phyloP scores from a whole-genome alignment of 768 basidiomycete species.

The Symmetrospora coprosmae region DNA sequence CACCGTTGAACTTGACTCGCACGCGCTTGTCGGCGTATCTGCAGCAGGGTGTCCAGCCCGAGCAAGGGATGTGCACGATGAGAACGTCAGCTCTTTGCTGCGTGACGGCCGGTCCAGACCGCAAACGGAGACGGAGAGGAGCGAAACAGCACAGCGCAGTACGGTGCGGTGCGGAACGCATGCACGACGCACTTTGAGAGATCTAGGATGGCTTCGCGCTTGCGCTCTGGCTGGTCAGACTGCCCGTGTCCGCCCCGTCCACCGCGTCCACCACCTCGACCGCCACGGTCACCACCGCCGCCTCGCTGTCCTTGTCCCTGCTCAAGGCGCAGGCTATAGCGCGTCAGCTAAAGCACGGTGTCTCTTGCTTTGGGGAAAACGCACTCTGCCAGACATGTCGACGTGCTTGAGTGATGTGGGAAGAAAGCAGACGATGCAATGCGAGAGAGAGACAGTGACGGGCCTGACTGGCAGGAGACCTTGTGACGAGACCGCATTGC shows the following conservation, averaged over 20 bases:
- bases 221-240: background rate
- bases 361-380: too few relatives aligned
- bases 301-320: too few relatives aligned
- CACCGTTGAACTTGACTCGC: conserved; percentile 94
- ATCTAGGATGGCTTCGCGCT: conserved; percentile 22
- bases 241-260: conserved; percentile 1
- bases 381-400: too few relatives aligned
- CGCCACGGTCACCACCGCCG: background rate
- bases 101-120: too few relatives aligned
- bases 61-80: background rate
- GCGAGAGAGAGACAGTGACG: too few relatives aligned
- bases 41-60: background rate
- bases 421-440: too few relatives aligned
- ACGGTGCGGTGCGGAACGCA: background rate
- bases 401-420: too few relatives aligned
- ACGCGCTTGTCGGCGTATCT: conserved; percentile 43
- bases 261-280: conserved; percentile 1
- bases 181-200: conserved; percentile 3
- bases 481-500: too few relatives aligned
- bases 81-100: background rate
- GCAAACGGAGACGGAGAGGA: too few relatives aligned
- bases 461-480: too few relatives aligned
- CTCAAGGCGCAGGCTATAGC: too few relatives aligned
- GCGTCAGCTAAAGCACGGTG: too few relatives aligned
- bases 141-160: background rate